phyloP scores from a whole-genome alignment of 2,329 filamentous ascomycete genomes.

The Metarhizium sp. region DNA sequence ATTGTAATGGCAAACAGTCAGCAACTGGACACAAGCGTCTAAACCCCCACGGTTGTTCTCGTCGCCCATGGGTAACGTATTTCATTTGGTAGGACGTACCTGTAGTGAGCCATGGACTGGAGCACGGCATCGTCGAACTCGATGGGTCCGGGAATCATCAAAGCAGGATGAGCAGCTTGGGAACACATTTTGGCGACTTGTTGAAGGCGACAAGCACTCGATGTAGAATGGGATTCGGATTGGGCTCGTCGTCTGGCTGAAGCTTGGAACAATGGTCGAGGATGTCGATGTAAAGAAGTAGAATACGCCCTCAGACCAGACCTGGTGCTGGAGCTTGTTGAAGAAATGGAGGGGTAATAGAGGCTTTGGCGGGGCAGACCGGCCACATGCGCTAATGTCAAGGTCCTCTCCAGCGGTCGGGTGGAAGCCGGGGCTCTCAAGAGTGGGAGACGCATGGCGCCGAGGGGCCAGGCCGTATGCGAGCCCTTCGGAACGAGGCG shows the following conservation, averaged over 20 bases:
- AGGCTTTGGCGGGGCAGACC: slow-evolving; percentile 3
- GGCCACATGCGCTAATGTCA: background rate
- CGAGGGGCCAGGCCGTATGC: background rate
- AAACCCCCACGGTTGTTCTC: background rate
- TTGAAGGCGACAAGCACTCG: background rate
- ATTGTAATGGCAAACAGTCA: background rate
- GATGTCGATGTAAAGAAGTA: slow-evolving; percentile 5
- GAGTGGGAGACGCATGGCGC: background rate
- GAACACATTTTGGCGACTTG: slow-evolving; percentile 43
- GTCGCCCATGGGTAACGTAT: background rate
- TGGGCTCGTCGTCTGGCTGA: background rate
- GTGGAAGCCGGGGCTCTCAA: background rate
- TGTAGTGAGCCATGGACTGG: slow-evolving; percentile 90
- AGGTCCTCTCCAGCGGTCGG: background rate
- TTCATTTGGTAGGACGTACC: slow-evolving; percentile 37
- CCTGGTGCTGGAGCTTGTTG: background rate
- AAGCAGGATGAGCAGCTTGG: slow-evolving; percentile 54
- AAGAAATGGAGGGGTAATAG: slow-evolving; percentile 3
- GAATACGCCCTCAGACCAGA: slow-evolving; percentile 1
- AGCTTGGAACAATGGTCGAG: background rate
- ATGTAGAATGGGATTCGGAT: background rate
- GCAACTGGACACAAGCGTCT: background rate
- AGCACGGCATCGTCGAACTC: slow-evolving; percentile 98
- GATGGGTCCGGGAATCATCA: slow-evolving; percentile 95
- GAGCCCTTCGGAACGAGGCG: too few relatives aligned